Base-by-base conservation (phyloP, 1,284 basidiomycete species). In the Cystobasidiaceae sp. region DNA sequence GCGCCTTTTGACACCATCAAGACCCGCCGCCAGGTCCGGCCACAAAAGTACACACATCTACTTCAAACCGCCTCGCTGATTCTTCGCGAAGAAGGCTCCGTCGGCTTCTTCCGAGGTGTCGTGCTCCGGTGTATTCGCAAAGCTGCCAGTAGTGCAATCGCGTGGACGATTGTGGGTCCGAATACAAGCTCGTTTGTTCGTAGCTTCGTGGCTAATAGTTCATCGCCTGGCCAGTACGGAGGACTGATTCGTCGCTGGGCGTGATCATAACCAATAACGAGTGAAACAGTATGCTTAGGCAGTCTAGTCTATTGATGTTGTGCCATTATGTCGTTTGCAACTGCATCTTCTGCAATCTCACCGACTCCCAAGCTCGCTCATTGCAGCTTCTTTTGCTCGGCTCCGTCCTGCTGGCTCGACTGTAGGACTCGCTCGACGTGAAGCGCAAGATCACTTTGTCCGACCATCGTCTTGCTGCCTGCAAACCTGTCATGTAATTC, bases 131-230 rank as follows among this genome's bases (percentile, higher is more conserved):
- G 94, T 72, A 85, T 87, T 4, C 82, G 92, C 50, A 97, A 96
- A 76, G 85, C 93, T 0, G 79, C 90, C n/a, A 90, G 89, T 72
- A 91, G 89, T 23, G 88, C 86, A 0, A 91, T 97, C 67, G 90
- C 86, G 0, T 97, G 93, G 93, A 58, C 63, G 17, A 28, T 66
- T 13, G 61, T 64, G 30, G 27, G 61, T 46, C n/a, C 15, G 17
- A 23, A n/a, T 8, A 15, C 28, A 8, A 52, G 34, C 28, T 17
- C 4, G 21, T 28, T 23, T 28, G 33, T 21, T 32, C 23, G 13
- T 28, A 41, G n/a, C 25, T 9, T 5, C 43, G 21, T 50, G 13
- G 21, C 48, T 3, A 50, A 9, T 50, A 61, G n/a, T 32, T 39
- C 33, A 8, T 33, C 17, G 33, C 46, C 15, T 28, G 21, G 11